Base-by-base conservation (phyloP, 2,329 filamentous ascomycete species). In the Ceratocystis eucalypticola region DNA sequence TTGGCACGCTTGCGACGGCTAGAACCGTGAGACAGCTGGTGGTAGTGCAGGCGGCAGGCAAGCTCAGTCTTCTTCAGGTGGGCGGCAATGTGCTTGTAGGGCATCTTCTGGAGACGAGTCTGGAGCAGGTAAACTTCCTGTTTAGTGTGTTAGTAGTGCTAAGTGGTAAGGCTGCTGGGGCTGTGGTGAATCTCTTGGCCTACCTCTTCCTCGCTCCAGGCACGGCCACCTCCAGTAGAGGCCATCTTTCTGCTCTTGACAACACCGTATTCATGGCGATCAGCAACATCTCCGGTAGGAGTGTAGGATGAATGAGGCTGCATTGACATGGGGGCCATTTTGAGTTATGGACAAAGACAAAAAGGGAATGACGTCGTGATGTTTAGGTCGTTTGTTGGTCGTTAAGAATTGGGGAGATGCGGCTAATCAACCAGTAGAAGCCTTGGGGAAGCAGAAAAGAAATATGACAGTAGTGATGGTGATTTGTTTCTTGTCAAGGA, bases 151-250 rank as follows among this genome's bases (percentile, higher is more conserved):
- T 67, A 63, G 59, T 37, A 28, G 30, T 2, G 4, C 61, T 30
- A 3, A 1, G 30, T 28, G n/a, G 25, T 6, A 6, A 20, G 25
- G 10, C 8, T 37, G 28, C 5, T 15, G 57, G 41, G 28, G 10
- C 8, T 15, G 25, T 28, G 22, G 20, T 22, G 61, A 5, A 30
- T n/a, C 12, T 17, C 12, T 25, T 46, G 57, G 72, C 80, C 71
- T 80, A 91, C 88, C 85, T 92, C 89, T 75, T 91, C 88, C 74
- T 92, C 89, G 69, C 88, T 91, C 89, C 89, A 93, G 67, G 88
- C 88, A 74, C 89, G 82, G 71, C 88, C 88, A 70, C 88, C 88
- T 70, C 88, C 87, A 63, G 87, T 88, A 68, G 87, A 85, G 25
- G 84, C 82, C 69, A 82, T 77, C 78, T 88, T 89, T 69, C 86